phyloP scores from a whole-genome alignment of 805 yeast genomes.

The Candida insectorum region DNA sequence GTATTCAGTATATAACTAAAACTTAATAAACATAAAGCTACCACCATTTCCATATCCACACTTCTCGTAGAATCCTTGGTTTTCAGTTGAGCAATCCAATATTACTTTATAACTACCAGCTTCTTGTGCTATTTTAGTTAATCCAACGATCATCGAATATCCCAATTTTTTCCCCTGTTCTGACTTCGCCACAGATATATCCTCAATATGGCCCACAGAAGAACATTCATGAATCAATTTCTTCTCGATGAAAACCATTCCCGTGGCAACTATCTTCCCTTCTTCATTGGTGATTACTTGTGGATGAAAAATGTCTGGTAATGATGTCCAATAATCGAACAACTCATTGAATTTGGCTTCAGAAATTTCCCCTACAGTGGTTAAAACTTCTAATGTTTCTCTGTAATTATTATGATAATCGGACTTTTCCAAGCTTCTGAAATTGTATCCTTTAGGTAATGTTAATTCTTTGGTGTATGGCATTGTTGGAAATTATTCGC shows the following conservation, averaged over 20 bases:
- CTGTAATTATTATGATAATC: constrained; percentile 67
- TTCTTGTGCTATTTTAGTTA: constrained; percentile 56
- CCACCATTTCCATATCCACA: constrained; percentile 75
- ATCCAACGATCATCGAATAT: constrained; percentile 53
- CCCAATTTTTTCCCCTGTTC: constrained; percentile 90
- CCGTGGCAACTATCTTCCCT: constrained; percentile 72
- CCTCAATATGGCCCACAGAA: constrained; percentile 90
- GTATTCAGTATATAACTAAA: constrained; percentile 1
- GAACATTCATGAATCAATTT: constrained; percentile 86
- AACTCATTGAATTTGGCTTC: constrained; percentile 46
- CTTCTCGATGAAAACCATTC: constrained; percentile 74
- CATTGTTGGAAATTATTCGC: constrained; percentile 6
- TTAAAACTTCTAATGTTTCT: constrained; percentile 61
- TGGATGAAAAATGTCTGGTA: constrained; percentile 57
- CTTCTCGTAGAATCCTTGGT: constrained; percentile 82
- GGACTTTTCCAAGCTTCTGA: constrained; percentile 51
- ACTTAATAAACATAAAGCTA: constrained; percentile 50
- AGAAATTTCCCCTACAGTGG: constrained; percentile 77
- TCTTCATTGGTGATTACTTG: constrained; percentile 58
- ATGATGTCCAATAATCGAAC: constrained; percentile 55
- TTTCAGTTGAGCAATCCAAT: constrained; percentile 81
- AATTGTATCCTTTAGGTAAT: constrained; percentile 64
- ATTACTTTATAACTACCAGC: constrained; percentile 84
- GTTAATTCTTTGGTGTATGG: constrained; percentile 9
- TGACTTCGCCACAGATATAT: constrained; percentile 70